Percentiles rank a stretch among this genome's conserved stretches.
Evolutionary conservation across 2,329 filamentous ascomycete species (phyloP).

Genomic region (Cordyceps cicadae): DNA sequence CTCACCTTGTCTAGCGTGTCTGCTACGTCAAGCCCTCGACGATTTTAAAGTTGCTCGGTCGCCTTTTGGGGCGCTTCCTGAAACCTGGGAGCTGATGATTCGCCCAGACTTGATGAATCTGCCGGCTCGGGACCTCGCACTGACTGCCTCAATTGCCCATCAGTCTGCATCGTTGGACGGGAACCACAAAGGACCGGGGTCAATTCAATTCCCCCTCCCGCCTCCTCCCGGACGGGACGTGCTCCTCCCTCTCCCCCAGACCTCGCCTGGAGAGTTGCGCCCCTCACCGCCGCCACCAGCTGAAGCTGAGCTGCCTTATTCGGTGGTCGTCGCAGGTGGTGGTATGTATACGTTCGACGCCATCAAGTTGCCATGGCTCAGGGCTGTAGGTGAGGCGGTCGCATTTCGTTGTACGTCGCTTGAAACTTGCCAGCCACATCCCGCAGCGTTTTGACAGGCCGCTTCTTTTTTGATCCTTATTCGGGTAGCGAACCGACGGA

Average conservation of each 20-base stretch:
- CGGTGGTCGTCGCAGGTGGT: neutral
- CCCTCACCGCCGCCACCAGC: neutral
- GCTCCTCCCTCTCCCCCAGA: neutral
- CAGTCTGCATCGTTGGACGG: neutral
- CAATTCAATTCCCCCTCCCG: neutral
- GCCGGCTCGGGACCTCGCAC: neutral
- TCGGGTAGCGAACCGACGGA: neutral
- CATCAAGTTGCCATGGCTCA: neutral
- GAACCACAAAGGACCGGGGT: neutral
- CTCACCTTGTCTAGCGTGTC: neutral
- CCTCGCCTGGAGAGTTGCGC: neutral
- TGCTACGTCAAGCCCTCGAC: neutral
- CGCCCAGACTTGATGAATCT: neutral
- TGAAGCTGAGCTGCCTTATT: neutral
- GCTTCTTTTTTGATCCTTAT: neutral
- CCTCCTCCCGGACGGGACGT: neutral
- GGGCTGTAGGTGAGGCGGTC: neutral
- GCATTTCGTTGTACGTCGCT: conserved; percentile 4
- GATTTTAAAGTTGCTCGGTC: neutral
- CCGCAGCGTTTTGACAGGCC: neutral
- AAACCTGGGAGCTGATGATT: neutral
- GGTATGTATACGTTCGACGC: neutral
- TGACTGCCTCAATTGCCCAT: neutral
- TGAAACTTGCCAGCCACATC: conserved; percentile 1
- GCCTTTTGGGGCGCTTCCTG: neutral